These are phyloP conservation scores for Ploettnerulaceae sp. DNA, from an alignment of 2,329 filamentous ascomycete genomes.

Conservation along the genomic window DNA sequence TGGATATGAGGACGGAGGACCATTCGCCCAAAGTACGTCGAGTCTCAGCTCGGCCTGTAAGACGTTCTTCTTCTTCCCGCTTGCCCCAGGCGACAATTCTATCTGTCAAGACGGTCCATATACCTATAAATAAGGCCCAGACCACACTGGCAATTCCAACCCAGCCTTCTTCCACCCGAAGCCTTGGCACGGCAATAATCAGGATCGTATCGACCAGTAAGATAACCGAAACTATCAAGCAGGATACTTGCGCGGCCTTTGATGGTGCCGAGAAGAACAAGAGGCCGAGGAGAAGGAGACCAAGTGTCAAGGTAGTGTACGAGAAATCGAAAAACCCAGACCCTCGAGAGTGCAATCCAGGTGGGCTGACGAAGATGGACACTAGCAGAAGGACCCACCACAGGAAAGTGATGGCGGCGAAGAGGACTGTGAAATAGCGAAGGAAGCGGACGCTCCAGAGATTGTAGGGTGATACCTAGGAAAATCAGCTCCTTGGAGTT, in stretches of 20 bases:
- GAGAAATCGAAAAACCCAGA: constrained; percentile 90
- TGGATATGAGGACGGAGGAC: constrained; percentile 72
- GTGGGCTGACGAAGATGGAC: constrained; percentile 84
- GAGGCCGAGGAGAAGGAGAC: constrained; percentile 69
- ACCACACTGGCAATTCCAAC: constrained; percentile 80
- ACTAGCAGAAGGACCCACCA: constrained; percentile 94
- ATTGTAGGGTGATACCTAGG: constrained; percentile 79
- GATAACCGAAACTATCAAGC: constrained; percentile 60
- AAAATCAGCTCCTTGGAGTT: constrained; percentile 20
- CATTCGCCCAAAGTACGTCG: constrained; percentile 79
- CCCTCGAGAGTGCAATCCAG: constrained; percentile 77
- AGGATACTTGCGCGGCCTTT: constrained; percentile 69
- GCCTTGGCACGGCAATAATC: constrained; percentile 66
- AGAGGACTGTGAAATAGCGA: constrained; percentile 70
- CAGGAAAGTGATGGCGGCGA: constrained; percentile 70
- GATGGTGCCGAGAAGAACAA: constrained; percentile 87
- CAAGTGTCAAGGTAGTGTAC: constrained; percentile 73
- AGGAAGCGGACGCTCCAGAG: constrained; percentile 83
- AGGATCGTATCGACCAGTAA: constrained; percentile 73
- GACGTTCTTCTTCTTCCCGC: constrained; percentile 81
- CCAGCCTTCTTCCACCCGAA: constrained; percentile 83
- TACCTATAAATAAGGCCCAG: constrained; percentile 74
- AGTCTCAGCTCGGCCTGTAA: constrained; percentile 85
- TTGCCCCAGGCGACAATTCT: constrained; percentile 88
- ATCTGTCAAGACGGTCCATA: constrained; percentile 77